Base-by-base conservation (phyloP, 2,329 filamentous ascomycete genomes). In the Penicillium expansum region DNA sequence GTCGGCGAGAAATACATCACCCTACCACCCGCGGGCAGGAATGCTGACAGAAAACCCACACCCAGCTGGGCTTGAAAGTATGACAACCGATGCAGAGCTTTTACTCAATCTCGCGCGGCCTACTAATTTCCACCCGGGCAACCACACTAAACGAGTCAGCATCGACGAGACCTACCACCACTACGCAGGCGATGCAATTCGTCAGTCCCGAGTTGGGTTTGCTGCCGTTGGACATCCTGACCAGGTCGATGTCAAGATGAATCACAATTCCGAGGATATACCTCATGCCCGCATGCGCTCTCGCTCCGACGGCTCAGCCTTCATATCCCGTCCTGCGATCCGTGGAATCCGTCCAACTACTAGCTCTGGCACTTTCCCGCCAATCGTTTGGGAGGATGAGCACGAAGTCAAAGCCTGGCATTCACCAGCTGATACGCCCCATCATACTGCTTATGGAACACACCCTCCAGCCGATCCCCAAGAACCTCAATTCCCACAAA, bases 1-100 rank as follows among this genome's bases (percentile, higher is more conserved):
- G 60, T 86, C 85, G 42, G 84, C 86, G 64, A 76, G 82, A 62
- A 73, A 81, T 50, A 74, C 76, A 16, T 78, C 79, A 27, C 79
- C 76, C 41, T 60, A 70, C 61, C 67, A 68, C 62, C 66, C 69
- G 55, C 66, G 64, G 56, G 57, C 61, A 52, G 61, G 61, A 41
- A 52, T 63, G 56, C 63, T 64, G 57, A 57, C 70, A 41, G 66
- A 69, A 49, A 62, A 69, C 35, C 71, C 68, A 62, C 67, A 73
- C 60, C 59, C 66, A 33, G 64, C 69, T 33, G 62, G 69, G 45
- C 65, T 70, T 11, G 73, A 76, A 53, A 77, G 73, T 61, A 78
- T 77, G 69, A 76, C 75, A 52, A 77, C 74, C 29, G 79, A 81
- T 63, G 79, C 79, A 13, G 77, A 80, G 55, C 69, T 81, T 53